Evolutionary conservation across 345 rosid species (phyloP).

Genomic region (Corchorus capsularis): DNA sequence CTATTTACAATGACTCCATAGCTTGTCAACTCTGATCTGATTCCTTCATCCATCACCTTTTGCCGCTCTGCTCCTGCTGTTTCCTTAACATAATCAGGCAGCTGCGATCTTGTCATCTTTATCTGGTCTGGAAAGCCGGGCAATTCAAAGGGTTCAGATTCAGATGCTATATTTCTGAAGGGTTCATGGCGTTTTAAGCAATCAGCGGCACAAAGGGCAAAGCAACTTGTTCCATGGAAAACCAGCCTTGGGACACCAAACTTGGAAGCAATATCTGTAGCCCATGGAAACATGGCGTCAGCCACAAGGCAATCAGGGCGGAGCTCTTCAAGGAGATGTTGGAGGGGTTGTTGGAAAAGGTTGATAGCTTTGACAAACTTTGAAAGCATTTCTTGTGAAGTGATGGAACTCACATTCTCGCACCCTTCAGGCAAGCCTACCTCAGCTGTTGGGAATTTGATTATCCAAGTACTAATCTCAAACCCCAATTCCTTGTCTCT

Average conservation of each 20-base stretch:
- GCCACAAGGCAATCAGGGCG: constrained; percentile 59
- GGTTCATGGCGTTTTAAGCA: constrained; percentile 46
- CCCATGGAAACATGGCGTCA: constrained; percentile 64
- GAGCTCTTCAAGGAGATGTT: constrained; percentile 38
- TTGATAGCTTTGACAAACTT: constrained; percentile 36
- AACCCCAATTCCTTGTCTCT: constrained; percentile 23
- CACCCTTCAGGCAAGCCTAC: constrained; percentile 46
- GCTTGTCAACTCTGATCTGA: constrained; percentile 51
- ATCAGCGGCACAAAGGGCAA: constrained; percentile 20
- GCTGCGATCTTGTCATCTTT: constrained; percentile 38
- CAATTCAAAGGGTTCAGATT: constrained; percentile 45
- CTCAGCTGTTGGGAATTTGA: constrained; percentile 35
- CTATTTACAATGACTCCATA: constrained; percentile 67
- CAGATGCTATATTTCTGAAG: constrained; percentile 36
- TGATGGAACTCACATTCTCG: constrained; percentile 38
- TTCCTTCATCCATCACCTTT: constrained; percentile 15
- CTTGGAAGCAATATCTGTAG: constrained; percentile 50
- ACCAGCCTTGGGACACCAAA: constrained; percentile 53
- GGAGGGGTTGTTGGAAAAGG: constrained; percentile 44
- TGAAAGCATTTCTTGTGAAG: neutral
- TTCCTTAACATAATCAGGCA: constrained; percentile 23
- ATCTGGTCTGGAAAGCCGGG: constrained; percentile 56
- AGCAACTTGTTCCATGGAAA: constrained; percentile 52
- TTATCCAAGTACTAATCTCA: constrained; percentile 18
- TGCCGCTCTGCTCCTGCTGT: constrained; percentile 22